Conservation (phyloP, 2,329 filamentous ascomycete genomes). For the Calonectria pteridis region DNA sequence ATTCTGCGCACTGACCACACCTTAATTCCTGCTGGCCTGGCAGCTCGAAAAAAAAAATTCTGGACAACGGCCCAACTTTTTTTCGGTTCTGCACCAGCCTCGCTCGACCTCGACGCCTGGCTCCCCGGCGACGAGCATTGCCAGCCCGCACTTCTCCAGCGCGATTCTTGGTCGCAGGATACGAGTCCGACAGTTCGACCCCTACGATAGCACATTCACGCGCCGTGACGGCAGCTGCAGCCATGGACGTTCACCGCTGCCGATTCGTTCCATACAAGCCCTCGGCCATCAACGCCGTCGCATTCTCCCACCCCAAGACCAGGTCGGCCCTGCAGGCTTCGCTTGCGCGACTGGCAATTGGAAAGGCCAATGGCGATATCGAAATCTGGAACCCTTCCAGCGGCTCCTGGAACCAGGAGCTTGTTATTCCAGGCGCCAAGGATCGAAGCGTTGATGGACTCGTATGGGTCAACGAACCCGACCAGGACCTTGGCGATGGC, state of each 20-base stretch:
- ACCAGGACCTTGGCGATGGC: constrained; percentile 74
- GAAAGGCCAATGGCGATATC: constrained; percentile 93
- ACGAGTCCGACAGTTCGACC: background rate
- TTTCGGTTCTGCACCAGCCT: constrained; percentile 41
- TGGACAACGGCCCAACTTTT: constrained; percentile 46
- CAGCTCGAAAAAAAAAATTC: constrained; percentile 49
- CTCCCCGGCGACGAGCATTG: constrained; percentile 41
- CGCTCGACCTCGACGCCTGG: constrained; percentile 41
- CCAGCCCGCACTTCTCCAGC: background rate
- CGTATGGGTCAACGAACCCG: constrained; percentile 89
- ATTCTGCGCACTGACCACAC: constrained; percentile 49
- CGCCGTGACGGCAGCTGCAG: constrained; percentile 20
- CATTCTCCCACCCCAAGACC: constrained; percentile 83
- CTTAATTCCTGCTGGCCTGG: constrained; percentile 43
- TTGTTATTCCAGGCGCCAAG: constrained; percentile 83
- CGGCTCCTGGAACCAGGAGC: constrained; percentile 91
- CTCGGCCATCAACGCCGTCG: constrained; percentile 92
- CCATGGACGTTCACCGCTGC: constrained; percentile 96
- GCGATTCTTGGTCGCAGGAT: background rate
- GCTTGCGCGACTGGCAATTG: constrained; percentile 84
- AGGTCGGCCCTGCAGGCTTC: constrained; percentile 62
- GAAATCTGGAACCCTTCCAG: constrained; percentile 95
- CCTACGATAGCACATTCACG: constrained; percentile 23
- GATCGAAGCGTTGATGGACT: constrained; percentile 91
- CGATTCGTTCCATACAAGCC: constrained; percentile 95